Percentiles rank a stretch among this genome's conserved stretches.
phyloP scores from a whole-genome alignment of 495 filamentous ascomycete species.

The Podospora appendiculata region DNA sequence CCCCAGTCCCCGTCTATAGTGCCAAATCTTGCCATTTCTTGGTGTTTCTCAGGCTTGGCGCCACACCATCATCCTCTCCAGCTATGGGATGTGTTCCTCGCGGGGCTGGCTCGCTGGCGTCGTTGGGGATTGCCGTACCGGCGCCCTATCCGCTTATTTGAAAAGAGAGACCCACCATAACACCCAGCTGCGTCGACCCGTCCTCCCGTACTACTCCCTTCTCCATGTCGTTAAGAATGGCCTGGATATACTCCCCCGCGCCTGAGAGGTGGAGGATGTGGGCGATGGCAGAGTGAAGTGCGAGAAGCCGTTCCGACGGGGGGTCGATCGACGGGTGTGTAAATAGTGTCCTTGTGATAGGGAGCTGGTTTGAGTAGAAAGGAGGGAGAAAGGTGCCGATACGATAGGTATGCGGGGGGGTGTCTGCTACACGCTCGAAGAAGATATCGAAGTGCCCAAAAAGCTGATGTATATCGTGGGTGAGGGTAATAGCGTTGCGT shows the following conservation, averaged over 20 bases:
- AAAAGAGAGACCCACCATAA: not conserved
- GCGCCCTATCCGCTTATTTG: not conserved
- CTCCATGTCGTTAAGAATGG: slow-evolving; percentile 14
- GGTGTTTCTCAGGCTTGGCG: too few relatives aligned
- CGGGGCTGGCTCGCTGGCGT: too few relatives aligned
- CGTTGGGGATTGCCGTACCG: too few relatives aligned
- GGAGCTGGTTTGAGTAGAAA: not conserved
- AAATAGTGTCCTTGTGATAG: slow-evolving; percentile 1
- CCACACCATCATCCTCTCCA: too few relatives aligned
- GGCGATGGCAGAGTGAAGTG: too few relatives aligned
- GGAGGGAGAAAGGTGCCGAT: slow-evolving; percentile 8
- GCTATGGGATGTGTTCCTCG: too few relatives aligned
- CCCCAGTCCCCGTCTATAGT: too few relatives aligned
- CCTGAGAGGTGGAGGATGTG: slow-evolving; percentile 22
- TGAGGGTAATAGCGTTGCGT: slow-evolving; percentile 7
- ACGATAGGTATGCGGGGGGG: slow-evolving; percentile 13
- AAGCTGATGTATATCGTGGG: not conserved
- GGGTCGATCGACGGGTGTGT: slow-evolving; percentile 12
- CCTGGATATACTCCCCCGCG: slow-evolving; percentile 18
- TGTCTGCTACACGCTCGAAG: slow-evolving; percentile 3
- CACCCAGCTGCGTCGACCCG: not conserved
- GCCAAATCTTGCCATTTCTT: too few relatives aligned
- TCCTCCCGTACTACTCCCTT: not conserved
- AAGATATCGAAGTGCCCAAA: slow-evolving; percentile 8
- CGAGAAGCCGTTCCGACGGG: slow-evolving; percentile 19